Percentiles rank a stretch among this genome's conserved stretches.
Conservation (phyloP, 257 asterid species). For the Salvia hispanica region DNA sequence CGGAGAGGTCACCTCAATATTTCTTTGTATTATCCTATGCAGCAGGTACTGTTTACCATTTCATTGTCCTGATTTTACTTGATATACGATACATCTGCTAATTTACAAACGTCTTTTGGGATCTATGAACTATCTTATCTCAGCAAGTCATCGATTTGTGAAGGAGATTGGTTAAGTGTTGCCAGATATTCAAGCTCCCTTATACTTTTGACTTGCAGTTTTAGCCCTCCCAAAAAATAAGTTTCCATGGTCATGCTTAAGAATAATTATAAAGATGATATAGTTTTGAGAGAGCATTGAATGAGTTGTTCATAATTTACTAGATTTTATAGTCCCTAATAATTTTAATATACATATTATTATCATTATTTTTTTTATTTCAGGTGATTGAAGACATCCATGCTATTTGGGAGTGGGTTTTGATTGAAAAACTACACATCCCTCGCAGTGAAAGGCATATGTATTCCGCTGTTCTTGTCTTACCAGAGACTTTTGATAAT, state of each 20-base stretch:
- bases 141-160: slow-evolving; percentile 8
- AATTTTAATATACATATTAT: neutral
- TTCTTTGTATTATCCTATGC: slow-evolving; percentile 80
- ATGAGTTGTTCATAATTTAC: slow-evolving; percentile 1
- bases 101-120: slow-evolving; percentile 12
- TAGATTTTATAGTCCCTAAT: neutral
- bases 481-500: slow-evolving; percentile 89
- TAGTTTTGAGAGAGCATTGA: slow-evolving; percentile 13
- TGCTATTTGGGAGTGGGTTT: slow-evolving; percentile 91
- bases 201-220: slow-evolving; percentile 10
- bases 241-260: slow-evolving; percentile 24
- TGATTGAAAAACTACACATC: slow-evolving; percentile 71
- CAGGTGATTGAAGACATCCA: slow-evolving; percentile 93
- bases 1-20: slow-evolving; percentile 96
- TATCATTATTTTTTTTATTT: neutral
- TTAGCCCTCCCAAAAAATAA: slow-evolving; percentile 18
- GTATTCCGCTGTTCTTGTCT: slow-evolving; percentile 83
- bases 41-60: slow-evolving; percentile 61
- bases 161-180: slow-evolving; percentile 17
- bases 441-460: slow-evolving; percentile 63
- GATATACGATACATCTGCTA: slow-evolving; percentile 21
- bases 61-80: slow-evolving; percentile 13
- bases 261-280: slow-evolving; percentile 17
- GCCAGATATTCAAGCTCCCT: slow-evolving; percentile 16
- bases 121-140: slow-evolving; percentile 5